Base-by-base conservation (phyloP, 108 stramenopile genomes). In the Phaeodactylum tricornutum region DNA sequence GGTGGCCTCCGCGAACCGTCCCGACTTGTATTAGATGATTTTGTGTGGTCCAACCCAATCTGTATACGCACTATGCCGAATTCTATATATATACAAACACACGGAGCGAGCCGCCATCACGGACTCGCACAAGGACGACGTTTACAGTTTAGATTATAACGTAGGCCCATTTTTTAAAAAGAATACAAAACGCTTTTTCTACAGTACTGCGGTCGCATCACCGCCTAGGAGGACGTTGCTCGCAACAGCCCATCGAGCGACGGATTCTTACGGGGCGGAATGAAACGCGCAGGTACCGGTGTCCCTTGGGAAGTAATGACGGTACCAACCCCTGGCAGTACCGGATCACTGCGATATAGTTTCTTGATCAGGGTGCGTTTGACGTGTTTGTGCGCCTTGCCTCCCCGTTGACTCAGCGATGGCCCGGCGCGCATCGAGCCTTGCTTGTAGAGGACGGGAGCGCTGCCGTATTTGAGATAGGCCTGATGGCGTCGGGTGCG, bases 401-500 rank as follows among this genome's bases (percentile, higher is more conserved):
- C 14, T 17, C 43, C 50, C 1, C 43, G 55, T 33, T 56, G 50
- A 40, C 57, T 47, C 43, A 66, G 20, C 23, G 64, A 47, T 21
- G 79, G 62, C 5, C 77, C 81, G 0, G 81, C 81, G 42, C 81
- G 67, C 72, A 83, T 74, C 39, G 74, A 76, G 20, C 75, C 74
- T 15, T 48, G 49, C 37, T 75, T 71, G 38, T 56, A 58, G 30
- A 78, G 40, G 12, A 66, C 62, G 0, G 81, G 81, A n/a, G 63
- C 72, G 32, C 37, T 62, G 17, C 76, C 75, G 32, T 77, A 75
- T 61, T 84, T 77, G 39, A 84, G 50, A 59, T 80, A 79, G 27
- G 65, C 46, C 21, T 64, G 53, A 59, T 80, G 74, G 22, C 63
- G 59, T 44, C 74, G 61, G 8, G 72, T 41, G 19, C 55, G 48